phyloP scores from a whole-genome alignment of 2,329 filamentous ascomycete species.

The Trichoderma sp. region DNA sequence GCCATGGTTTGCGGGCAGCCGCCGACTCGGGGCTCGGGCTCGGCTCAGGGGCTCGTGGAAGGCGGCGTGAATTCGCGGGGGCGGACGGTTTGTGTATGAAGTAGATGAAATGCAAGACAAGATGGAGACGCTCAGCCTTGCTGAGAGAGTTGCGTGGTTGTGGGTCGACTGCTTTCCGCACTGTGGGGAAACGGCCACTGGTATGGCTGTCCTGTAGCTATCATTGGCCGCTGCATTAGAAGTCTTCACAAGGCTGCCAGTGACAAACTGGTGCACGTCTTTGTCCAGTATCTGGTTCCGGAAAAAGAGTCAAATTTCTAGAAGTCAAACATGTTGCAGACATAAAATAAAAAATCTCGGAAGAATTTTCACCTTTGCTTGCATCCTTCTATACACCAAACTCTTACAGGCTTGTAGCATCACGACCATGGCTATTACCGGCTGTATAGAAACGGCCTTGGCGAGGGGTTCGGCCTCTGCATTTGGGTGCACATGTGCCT shows the following conservation, averaged over 20 bases:
- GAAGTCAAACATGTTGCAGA: neutral
- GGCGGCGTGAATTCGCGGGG: neutral
- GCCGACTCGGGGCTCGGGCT: slow-evolving; percentile 5
- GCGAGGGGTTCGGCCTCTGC: too few relatives aligned
- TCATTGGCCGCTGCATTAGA: neutral
- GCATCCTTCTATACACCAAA: too few relatives aligned
- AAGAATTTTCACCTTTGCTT: too few relatives aligned
- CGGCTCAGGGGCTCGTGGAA: neutral
- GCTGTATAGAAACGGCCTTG: too few relatives aligned
- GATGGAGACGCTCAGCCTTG: slow-evolving; percentile 1
- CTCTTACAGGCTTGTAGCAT: too few relatives aligned
- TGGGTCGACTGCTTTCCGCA: neutral
- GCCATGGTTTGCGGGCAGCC: slow-evolving; percentile 49
- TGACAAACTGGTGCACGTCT: neutral
- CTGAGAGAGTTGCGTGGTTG: neutral
- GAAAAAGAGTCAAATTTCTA: too few relatives aligned
- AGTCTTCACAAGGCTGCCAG: neutral
- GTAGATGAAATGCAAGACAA: neutral
- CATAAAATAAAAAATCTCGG: too few relatives aligned
- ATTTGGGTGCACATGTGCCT: too few relatives aligned
- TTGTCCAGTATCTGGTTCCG: too few relatives aligned
- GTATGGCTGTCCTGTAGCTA: neutral
- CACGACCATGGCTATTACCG: too few relatives aligned
- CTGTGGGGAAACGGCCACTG: neutral
- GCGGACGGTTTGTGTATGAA: neutral